These are phyloP conservation scores for Prunus padus DNA, from an alignment of 306 rosid genomes.

Conservation along the genomic window DNA sequence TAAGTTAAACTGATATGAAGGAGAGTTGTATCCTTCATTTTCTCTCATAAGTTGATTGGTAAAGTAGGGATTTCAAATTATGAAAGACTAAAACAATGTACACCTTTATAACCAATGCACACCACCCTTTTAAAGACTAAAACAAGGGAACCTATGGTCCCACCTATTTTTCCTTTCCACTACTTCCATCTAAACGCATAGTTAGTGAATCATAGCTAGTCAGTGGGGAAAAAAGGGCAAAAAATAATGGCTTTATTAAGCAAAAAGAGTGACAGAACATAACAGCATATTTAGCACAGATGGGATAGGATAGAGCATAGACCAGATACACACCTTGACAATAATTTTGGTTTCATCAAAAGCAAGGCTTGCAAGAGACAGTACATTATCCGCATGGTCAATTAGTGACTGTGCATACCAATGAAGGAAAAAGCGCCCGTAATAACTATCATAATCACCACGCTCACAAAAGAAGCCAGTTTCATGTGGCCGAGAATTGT, in stretches of 20 bases:
- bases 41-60: background rate
- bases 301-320: conserved; percentile 4
- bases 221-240: background rate
- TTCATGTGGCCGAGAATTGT: conserved; percentile 91
- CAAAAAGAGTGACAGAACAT: conserved; percentile 18
- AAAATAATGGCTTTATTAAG: background rate
- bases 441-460: conserved; percentile 96
- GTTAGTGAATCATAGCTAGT: background rate
- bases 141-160: background rate
- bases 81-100: background rate
- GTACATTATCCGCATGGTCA: conserved; percentile 84
- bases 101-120: background rate
- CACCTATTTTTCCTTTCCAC: background rate
- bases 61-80: background rate
- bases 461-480: conserved; percentile 95
- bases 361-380: conserved; percentile 94
- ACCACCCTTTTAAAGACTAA: background rate
- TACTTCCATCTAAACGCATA: background rate
- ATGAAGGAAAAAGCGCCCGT: conserved; percentile 94
- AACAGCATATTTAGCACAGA: background rate
- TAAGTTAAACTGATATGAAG: background rate
- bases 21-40: background rate
- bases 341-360: conserved; percentile 79
- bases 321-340: conserved; percentile 64
- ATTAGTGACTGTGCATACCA: conserved; percentile 87